Base-by-base conservation (phyloP, 2,329 filamentous ascomycete genomes). In the Rutstroemia sp. region DNA sequence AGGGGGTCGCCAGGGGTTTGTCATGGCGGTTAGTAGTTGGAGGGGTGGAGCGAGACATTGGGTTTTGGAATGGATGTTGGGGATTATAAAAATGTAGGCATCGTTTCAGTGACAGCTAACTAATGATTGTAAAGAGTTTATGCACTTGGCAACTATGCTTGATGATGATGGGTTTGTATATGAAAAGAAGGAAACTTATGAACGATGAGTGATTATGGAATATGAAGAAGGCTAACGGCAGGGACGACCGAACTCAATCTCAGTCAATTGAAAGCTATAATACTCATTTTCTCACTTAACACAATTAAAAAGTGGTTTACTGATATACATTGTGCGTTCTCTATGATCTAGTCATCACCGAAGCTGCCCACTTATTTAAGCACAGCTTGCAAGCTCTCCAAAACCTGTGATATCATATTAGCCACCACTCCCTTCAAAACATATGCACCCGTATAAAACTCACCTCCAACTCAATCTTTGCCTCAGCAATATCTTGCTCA, bases 401-500 rank as follows among this genome's bases (percentile, higher is more conserved):
- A 80, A 70, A 92, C 87, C 88, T 92, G 63, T 46, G 51, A 46
- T 46, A 23, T 38, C 69, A 80, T 68, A 81, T 73, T 60, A 65
- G 37, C 30, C 4, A 2, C 7, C 4, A 41, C 25, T n/a, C 14
- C 37, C 9, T 4, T 30, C 4, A 54, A 27, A 48, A 39, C 38
- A 37, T 19, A 14, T 30, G 2, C 55, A 34, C 38, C 19, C 19
- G 8, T 44, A 25, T 10, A 27, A 21, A 55, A 52, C 79, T 72
- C 76, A 96, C 92, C 90, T 99, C 94, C 67, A 99, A 78, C 82
- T 97, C 92, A 73, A 99, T 92, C 85, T 96, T 97, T 66, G 94
- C 94, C 85, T 99, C 94, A 64, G 92, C 92, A 76, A 97, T 89
- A 71, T 97, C 94, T 78, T 91, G 87, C 83, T 96, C 94, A 75